Percentiles rank a stretch among this genome's conserved stretches.
phyloP scores from a whole-genome alignment of 2,329 filamentous ascomycete species.

The Zymoseptoria brevis region DNA sequence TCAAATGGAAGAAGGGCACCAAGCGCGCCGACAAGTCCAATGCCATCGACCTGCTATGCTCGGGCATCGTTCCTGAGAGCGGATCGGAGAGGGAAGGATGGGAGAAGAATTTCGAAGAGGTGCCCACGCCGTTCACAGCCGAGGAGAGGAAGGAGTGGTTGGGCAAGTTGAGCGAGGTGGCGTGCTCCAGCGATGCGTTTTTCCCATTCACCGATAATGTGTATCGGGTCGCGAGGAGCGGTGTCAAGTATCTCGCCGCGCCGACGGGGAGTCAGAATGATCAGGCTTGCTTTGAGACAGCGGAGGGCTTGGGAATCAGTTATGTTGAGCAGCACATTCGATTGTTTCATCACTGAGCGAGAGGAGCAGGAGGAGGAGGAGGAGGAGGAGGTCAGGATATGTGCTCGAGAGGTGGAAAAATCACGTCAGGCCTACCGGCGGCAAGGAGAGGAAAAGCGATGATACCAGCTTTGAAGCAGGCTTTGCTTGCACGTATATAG shows the following conservation, averaged over 20 bases:
- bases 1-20: conserved; percentile 96
- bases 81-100: conserved; percentile 81
- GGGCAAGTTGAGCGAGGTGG: conserved; percentile 70
- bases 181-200: conserved; percentile 89
- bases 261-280: conserved; percentile 88
- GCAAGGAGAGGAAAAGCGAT: not conserved
- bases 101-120: conserved; percentile 82
- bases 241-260: conserved; percentile 91
- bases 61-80: conserved; percentile 74
- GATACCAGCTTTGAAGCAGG: not conserved
- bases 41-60: conserved; percentile 90
- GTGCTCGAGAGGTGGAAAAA: not conserved
- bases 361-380: not conserved
- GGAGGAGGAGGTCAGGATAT: not conserved
- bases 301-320: conserved; percentile 83
- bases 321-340: conserved; percentile 93
- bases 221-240: conserved; percentile 79
- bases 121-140: conserved; percentile 71
- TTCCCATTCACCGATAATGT: conserved; percentile 99
- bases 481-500: not conserved
- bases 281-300: conserved; percentile 71
- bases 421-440: not conserved
- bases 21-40: conserved; percentile 98
- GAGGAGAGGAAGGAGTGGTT: conserved; percentile 85
- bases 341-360: conserved; percentile 80